These are phyloP conservation scores for Euclidium syriacum DNA, from an alignment of 345 rosid genomes.

Conservation along the genomic window DNA sequence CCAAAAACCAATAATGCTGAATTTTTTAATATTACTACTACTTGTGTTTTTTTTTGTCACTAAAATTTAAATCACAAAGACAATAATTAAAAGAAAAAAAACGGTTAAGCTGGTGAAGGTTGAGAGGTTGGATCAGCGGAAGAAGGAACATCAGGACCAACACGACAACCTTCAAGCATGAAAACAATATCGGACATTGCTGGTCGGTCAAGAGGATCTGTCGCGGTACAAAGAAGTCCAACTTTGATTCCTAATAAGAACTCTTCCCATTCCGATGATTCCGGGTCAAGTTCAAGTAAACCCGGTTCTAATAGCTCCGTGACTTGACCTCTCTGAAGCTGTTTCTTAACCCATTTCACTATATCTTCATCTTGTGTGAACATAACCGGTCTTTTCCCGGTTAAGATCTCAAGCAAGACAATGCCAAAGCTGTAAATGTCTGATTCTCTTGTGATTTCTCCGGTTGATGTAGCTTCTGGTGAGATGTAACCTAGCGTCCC, in stretches of 20 bases:
- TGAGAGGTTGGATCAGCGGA: conserved; percentile 81
- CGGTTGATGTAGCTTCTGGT: conserved; percentile 62
- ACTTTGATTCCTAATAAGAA: conserved; percentile 91
- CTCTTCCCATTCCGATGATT: conserved; percentile 99
- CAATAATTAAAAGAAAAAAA: background rate
- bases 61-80: conserved; percentile 13
- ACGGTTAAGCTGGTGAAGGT: conserved; percentile 65
- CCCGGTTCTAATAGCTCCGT: conserved; percentile 87
- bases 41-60: background rate
- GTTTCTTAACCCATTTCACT: conserved; percentile 97
- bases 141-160: conserved; percentile 76
- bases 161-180: conserved; percentile 99
- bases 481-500: conserved; percentile 85
- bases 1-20: conserved; percentile 19
- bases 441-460: conserved; percentile 62
- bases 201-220: conserved; percentile 85
- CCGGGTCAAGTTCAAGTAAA: conserved; percentile 84
- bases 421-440: conserved; percentile 97
- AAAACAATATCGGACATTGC: conserved; percentile 81
- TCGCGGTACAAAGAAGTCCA: conserved; percentile 84
- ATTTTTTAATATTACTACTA: background rate
- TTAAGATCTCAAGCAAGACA: conserved; percentile 74
- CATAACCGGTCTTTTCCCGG: conserved; percentile 91
- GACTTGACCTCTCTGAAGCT: conserved; percentile 80
- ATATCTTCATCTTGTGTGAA: conserved; percentile 92